These are phyloP conservation scores for Penicillium ochrochloron DNA, from an alignment of 495 filamentous ascomycete species.

Conservation along the genomic window DNA sequence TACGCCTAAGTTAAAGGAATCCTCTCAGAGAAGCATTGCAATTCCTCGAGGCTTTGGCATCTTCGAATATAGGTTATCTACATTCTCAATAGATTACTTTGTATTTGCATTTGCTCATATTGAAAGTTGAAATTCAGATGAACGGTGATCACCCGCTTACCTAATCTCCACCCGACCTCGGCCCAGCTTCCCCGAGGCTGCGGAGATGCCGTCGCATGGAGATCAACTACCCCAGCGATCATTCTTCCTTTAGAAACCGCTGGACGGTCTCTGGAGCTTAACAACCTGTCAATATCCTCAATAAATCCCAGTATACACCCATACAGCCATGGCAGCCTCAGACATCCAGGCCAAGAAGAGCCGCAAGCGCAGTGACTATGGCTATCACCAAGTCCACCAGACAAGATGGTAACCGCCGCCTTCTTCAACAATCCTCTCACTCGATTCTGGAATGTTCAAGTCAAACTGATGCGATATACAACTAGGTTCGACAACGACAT, in stretches of 20 bases:
- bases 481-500: slow-evolving; percentile 91
- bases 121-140: slow-evolving; percentile 13
- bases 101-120: neutral
- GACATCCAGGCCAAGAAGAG: slow-evolving; percentile 63
- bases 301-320: neutral
- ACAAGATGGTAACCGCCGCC: slow-evolving; percentile 76
- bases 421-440: neutral
- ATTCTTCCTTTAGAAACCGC: slow-evolving; percentile 1
- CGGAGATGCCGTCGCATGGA: slow-evolving; percentile 18
- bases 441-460: neutral
- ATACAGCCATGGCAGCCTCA: slow-evolving; percentile 31
- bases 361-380: slow-evolving; percentile 69
- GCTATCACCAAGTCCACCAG: slow-evolving; percentile 78
- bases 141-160: slow-evolving; percentile 22
- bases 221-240: neutral
- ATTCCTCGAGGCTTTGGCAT: neutral
- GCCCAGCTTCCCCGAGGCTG: slow-evolving; percentile 24
- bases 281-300: neutral
- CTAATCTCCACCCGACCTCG: slow-evolving; percentile 32
- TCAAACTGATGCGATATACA: neutral
- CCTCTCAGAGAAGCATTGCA: neutral
- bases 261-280: neutral
- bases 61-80: neutral
- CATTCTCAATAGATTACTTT: neutral
- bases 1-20: neutral